A percentile compares a stretch with the other conserved stretches of the same genome.
phyloP scores from a whole-genome alignment of 2,329 filamentous ascomycete species.

The Hymenoscyphus fructigenus region DNA sequence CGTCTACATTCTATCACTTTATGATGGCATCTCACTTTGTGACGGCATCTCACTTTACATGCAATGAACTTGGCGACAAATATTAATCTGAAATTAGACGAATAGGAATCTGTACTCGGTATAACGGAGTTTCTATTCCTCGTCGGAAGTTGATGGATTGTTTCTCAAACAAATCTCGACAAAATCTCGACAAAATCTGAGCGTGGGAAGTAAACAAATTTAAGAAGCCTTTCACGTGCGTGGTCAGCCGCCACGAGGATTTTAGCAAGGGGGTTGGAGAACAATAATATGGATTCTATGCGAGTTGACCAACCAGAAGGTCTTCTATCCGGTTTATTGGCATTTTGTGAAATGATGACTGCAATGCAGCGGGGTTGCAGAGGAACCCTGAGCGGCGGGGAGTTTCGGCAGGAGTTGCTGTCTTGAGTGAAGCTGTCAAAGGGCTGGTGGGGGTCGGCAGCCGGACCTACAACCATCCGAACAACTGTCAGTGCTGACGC shows the following conservation, averaged over 20 bases:
- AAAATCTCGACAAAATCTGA: neutral
- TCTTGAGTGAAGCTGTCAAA: neutral
- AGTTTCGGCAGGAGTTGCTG: neutral
- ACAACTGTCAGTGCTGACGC: neutral
- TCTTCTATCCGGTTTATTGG: neutral
- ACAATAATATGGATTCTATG: neutral
- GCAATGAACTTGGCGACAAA: neutral
- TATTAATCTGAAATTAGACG: neutral
- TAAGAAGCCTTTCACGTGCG: neutral
- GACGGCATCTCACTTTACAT: neutral
- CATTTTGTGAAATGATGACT: neutral
- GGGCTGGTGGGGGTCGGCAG: neutral
- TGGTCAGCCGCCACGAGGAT: neutral
- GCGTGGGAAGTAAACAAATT: neutral
- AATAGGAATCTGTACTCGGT: neutral
- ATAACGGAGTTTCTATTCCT: no score
- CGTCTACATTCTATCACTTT: neutral
- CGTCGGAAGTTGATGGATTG: no score
- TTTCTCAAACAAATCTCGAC: no score
- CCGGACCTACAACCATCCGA: neutral
- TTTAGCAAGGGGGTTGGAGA: neutral
- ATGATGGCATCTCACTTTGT: no score
- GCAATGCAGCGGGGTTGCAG: neutral
- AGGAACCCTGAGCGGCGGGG: neutral
- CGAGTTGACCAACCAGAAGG: neutral